phyloP scores from a whole-genome alignment of 2,329 filamentous ascomycete genomes.

The Fusarium xyrophilum region DNA sequence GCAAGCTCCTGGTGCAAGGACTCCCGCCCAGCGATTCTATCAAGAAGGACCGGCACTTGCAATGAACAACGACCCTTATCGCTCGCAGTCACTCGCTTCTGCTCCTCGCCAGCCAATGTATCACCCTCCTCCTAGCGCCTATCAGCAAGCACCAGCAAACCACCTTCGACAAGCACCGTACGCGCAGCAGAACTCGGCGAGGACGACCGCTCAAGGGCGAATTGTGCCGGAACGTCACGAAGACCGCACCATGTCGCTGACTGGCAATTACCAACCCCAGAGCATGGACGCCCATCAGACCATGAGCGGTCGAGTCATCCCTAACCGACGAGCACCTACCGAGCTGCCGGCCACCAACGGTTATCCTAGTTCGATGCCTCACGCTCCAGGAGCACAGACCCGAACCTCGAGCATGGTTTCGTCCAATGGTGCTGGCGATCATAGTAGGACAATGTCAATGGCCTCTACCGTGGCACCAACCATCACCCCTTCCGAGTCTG shows the following conservation, averaged over 20 bases:
- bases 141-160: slow-evolving; percentile 71
- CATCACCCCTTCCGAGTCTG: slow-evolving; percentile 67
- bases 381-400: slow-evolving; percentile 61
- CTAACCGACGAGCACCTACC: slow-evolving; percentile 64
- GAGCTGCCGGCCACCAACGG: slow-evolving; percentile 51
- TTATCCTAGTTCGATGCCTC: slow-evolving; percentile 48
- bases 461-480: slow-evolving; percentile 81
- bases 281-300: slow-evolving; percentile 86
- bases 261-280: slow-evolving; percentile 70
- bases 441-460: slow-evolving; percentile 84
- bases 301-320: slow-evolving; percentile 91
- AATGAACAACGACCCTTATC: slow-evolving; percentile 82
- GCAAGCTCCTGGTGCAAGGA: slow-evolving; percentile 49
- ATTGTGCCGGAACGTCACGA: slow-evolving; percentile 90
- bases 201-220: slow-evolving; percentile 89
- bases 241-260: slow-evolving; percentile 96
- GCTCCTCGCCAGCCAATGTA: slow-evolving; percentile 76
- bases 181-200: slow-evolving; percentile 68
- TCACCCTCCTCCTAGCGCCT: slow-evolving; percentile 66
- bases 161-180: slow-evolving; percentile 80
- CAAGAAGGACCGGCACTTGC: slow-evolving; percentile 65
- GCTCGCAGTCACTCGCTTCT: slow-evolving; percentile 91
- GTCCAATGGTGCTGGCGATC: slow-evolving; percentile 56
- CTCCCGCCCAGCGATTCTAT: slow-evolving; percentile 65
- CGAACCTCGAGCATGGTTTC: slow-evolving; percentile 69